These are phyloP conservation scores for Phytopythium delawarense DNA, from an alignment of 352 stramenopile species.

Conservation along the genomic window DNA sequence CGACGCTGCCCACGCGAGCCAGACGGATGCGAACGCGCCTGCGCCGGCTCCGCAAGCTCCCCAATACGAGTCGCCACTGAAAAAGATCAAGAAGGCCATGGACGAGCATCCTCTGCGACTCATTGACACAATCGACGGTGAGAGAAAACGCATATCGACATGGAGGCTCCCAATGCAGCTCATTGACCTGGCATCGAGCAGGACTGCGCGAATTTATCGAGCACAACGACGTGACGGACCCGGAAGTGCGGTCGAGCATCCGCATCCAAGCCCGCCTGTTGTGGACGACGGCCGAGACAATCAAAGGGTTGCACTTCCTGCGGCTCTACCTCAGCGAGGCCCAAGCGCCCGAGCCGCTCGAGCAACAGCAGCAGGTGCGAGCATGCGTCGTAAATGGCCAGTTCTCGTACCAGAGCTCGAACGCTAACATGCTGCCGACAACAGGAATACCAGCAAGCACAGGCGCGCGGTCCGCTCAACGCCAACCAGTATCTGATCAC, in stretches of 20 bases:
- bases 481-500: not conserved
- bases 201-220: not conserved
- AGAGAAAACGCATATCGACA: too few species aligned
- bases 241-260: not conserved
- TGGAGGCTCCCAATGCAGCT: too few species aligned
- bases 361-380: constrained; percentile 7
- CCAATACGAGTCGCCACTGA: constrained; percentile 2
- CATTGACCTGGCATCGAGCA: not conserved
- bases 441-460: not conserved
- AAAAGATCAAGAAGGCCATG: not conserved
- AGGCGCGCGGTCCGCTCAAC: too few species aligned
- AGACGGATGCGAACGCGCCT: too few species aligned
- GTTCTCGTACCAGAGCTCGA: too few species aligned
- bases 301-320: constrained; percentile 4
- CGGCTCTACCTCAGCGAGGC: constrained; percentile 5
- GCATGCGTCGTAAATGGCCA: too few species aligned
- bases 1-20: too few species aligned
- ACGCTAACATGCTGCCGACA: too few species aligned
- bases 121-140: constrained; percentile 1
- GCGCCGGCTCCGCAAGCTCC: too few species aligned
- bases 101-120: not conserved
- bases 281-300: not conserved
- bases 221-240: not conserved
- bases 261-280: constrained; percentile 1
- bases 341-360: constrained; percentile 3